Conservation (phyloP, 108 stramenopile genomes). For the Conticribra guillardii region DNA sequence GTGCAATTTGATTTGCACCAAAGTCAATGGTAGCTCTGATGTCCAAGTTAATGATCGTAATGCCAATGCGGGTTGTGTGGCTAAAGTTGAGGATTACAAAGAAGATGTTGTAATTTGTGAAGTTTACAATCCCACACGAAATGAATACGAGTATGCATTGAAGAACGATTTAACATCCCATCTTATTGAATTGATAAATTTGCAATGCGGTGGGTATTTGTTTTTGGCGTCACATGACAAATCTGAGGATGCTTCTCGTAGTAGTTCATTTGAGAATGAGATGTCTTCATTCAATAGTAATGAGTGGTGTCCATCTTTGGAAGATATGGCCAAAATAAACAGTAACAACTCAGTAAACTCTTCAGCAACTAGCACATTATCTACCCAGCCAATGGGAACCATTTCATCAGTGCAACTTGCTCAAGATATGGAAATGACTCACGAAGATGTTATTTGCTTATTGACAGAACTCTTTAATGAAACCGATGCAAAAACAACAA, state of each 20-base stretch:
- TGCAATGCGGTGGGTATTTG: not conserved
- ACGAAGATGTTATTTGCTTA: constrained; percentile 13
- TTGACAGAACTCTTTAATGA: constrained; percentile 1
- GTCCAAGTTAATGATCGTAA: not conserved
- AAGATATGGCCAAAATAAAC: no score
- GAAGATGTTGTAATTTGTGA: not conserved
- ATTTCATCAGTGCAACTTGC: constrained; percentile 4
- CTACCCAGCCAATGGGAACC: not conserved
- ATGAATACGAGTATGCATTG: constrained; percentile 9
- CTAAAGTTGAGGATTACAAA: not conserved
- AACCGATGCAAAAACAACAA: not conserved
- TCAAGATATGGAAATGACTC: constrained; percentile 26
- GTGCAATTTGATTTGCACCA: not conserved
- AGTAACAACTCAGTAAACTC: no score
- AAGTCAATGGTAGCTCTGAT: not conserved
- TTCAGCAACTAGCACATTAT: no score
- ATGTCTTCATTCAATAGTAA: not conserved
- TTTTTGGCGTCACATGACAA: not conserved
- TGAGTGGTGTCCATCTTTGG: constrained; percentile 4
- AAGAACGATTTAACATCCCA: not conserved
- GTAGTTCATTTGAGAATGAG: not conserved
- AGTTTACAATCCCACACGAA: constrained; percentile 1
- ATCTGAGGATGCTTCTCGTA: not conserved
- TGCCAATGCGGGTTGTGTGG: not conserved
- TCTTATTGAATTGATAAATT: constrained; percentile 5